These are phyloP conservation scores for Penicillium nordicum DNA, from an alignment of 2,329 filamentous ascomycete species.

Conservation along the genomic window DNA sequence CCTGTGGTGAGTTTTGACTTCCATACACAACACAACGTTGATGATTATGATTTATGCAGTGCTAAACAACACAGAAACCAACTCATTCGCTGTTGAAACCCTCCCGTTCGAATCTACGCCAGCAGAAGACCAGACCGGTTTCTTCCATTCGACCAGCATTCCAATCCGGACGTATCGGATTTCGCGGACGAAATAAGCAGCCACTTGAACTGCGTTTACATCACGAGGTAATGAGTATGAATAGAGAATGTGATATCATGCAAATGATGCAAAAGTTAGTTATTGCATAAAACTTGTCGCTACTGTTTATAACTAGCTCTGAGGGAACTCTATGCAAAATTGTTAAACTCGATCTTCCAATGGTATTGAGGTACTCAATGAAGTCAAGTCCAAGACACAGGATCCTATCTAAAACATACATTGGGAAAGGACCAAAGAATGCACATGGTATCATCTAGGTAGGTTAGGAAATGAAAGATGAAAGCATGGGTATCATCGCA, in stretches of 20 bases:
- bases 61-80: slow-evolving; percentile 26
- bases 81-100: slow-evolving; percentile 36
- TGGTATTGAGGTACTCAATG: background rate
- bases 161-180: slow-evolving; percentile 40
- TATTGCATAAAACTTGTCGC: background rate
- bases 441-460: background rate
- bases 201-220: background rate
- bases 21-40: too few species aligned
- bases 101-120: slow-evolving; percentile 44
- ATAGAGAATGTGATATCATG: background rate
- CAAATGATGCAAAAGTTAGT: background rate
- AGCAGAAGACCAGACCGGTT: slow-evolving; percentile 43
- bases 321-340: background rate
- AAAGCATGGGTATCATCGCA: slow-evolving; percentile 10
- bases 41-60: background rate
- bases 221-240: slow-evolving; percentile 4
- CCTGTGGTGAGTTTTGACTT: slow-evolving; percentile 51
- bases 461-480: background rate
- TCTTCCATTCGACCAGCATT: slow-evolving; percentile 46
- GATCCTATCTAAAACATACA: background rate
- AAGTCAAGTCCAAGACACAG: background rate
- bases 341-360: background rate
- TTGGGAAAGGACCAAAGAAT: background rate
- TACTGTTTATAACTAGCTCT: background rate
- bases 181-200: slow-evolving; percentile 8